These are phyloP conservation scores for Panicum miliaceum DNA, from an alignment of 176 grass and related monocot species.

Conservation along the genomic window DNA sequence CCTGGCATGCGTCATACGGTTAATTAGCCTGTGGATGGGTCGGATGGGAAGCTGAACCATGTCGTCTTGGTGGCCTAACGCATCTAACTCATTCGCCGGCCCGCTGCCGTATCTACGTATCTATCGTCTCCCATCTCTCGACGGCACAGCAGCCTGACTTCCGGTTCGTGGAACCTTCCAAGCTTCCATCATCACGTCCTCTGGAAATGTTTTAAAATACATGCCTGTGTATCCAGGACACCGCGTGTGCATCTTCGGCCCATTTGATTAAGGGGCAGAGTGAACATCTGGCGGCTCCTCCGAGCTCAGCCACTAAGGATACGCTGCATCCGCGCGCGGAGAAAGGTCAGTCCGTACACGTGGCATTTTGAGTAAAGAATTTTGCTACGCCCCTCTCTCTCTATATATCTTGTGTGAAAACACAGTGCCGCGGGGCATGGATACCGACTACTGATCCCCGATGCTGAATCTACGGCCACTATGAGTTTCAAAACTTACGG, in stretches of 20 bases:
- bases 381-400: no score
- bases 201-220: background rate
- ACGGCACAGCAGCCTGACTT: background rate
- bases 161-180: background rate
- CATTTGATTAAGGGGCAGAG: background rate
- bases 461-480: no score
- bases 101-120: background rate
- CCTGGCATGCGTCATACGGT: no score
- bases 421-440: no score
- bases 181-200: no score
- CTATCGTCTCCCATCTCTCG: background rate
- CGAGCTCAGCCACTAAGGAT: background rate
- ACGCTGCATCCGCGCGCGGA: background rate
- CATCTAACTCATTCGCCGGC: conserved; percentile 5
- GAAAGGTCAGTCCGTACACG: background rate
- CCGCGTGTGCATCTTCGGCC: background rate
- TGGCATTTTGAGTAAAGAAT: no score
- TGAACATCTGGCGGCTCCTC: conserved; percentile 10
- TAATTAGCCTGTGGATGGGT: background rate
- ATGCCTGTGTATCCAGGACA: background rate
- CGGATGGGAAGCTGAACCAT: conserved; percentile 24
- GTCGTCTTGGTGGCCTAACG: conserved; percentile 25
- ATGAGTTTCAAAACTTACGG: no score
- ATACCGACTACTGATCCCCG: no score
- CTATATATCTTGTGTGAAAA: no score